phyloP scores from a whole-genome alignment of 306 rosid genomes.

The Astragalus glycyphyllos region DNA sequence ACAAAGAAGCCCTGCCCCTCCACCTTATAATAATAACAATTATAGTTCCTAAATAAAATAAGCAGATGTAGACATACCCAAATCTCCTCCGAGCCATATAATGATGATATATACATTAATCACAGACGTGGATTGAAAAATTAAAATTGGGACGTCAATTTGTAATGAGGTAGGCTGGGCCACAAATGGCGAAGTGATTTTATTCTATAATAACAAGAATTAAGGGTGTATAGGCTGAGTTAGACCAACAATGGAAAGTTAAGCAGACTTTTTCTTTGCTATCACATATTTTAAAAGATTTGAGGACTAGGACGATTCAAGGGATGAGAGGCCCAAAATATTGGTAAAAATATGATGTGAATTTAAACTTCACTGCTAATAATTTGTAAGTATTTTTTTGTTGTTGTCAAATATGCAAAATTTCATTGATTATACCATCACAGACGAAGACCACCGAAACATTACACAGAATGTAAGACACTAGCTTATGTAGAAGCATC shows the following conservation, averaged over 20 bases:
- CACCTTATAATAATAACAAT: conserved; percentile 3
- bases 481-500: no score
- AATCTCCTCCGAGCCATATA: not conserved
- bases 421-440: no score
- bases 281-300: conserved; percentile 8
- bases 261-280: conserved; percentile 41
- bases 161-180: conserved; percentile 26
- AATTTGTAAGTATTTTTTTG: no score
- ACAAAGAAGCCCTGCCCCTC: no score
- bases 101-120: conserved; percentile 2
- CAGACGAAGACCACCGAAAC: no score
- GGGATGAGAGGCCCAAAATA: no score
- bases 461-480: no score
- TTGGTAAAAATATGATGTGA: no score
- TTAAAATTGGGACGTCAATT: conserved; percentile 32
- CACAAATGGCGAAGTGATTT: conserved; percentile 43
- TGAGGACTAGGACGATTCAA: conserved; percentile 7
- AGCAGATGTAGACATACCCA: conserved; percentile 24
- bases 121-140: not conserved
- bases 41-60: conserved; percentile 3
- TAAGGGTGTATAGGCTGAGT: conserved; percentile 42
- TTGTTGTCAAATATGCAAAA: no score
- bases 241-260: conserved; percentile 46
- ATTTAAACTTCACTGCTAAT: no score
- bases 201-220: conserved; percentile 27